A percentile compares a stretch with the other conserved stretches of the same genome.
phyloP scores from a whole-genome alignment of 2,329 filamentous ascomycete species.

The Aspergillus sergii region DNA sequence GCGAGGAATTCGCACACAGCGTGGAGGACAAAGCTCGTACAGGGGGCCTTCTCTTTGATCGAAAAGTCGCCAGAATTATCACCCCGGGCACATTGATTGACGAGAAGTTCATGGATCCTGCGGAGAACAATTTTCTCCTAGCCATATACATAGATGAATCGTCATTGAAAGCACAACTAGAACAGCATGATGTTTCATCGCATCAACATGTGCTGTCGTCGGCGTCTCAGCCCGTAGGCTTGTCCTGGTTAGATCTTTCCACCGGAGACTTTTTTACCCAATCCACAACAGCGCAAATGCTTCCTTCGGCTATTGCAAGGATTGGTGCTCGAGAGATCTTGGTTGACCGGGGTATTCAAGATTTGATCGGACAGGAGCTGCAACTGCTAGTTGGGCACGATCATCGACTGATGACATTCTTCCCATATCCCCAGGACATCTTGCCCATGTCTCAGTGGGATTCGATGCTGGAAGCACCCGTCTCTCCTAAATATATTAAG shows the following conservation, averaged over 20 bases:
- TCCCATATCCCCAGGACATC: slow-evolving; percentile 51
- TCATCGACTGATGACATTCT: slow-evolving; percentile 74
- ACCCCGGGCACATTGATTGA: slow-evolving; percentile 96
- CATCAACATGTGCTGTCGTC: slow-evolving; percentile 33
- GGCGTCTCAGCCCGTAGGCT: slow-evolving; percentile 60
- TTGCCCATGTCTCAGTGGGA: slow-evolving; percentile 67
- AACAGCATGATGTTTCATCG: slow-evolving; percentile 21
- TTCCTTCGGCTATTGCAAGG: slow-evolving; percentile 80
- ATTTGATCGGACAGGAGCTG: slow-evolving; percentile 62
- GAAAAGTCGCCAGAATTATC: slow-evolving; percentile 81
- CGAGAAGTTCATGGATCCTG: slow-evolving; percentile 95
- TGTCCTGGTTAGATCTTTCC: slow-evolving; percentile 93
- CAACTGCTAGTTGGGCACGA: slow-evolving; percentile 73
- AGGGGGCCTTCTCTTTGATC: slow-evolving; percentile 80
- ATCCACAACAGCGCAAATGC: slow-evolving; percentile 65
- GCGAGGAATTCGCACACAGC: slow-evolving; percentile 84
- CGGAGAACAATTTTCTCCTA: slow-evolving; percentile 89
- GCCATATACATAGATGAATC: slow-evolving; percentile 65
- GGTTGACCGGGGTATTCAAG: slow-evolving; percentile 65
- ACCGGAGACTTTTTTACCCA: slow-evolving; percentile 95
- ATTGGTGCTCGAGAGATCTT: slow-evolving; percentile 85
- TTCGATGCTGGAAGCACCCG: slow-evolving; percentile 73
- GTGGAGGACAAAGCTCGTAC: slow-evolving; percentile 69
- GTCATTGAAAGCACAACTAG: slow-evolving; percentile 23
- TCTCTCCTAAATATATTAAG: slow-evolving; percentile 56